Evolutionary conservation across 1,139 yeast species (phyloP).

Genomic region (Geotrichum candidum): DNA sequence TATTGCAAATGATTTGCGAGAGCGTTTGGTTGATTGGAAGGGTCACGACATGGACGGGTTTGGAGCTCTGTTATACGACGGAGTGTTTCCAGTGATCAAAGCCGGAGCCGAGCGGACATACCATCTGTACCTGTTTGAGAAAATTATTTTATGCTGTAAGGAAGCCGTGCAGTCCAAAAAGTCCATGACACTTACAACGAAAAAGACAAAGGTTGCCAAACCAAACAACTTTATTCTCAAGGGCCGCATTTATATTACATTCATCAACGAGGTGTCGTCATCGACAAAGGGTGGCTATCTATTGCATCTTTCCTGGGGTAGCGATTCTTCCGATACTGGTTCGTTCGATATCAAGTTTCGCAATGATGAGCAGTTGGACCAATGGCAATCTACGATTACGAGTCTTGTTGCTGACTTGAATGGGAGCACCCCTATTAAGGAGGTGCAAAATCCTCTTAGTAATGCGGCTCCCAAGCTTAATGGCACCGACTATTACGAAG

Average conservation of each 20-base stretch:
- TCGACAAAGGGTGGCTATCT: constrained; percentile 29
- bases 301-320: constrained; percentile 36
- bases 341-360: constrained; percentile 35
- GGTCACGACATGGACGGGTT: constrained; percentile 80
- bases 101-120: constrained; percentile 81
- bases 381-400: constrained; percentile 34
- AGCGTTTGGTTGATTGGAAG: constrained; percentile 83
- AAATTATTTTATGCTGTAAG: constrained; percentile 73
- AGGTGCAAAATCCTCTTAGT: constrained; percentile 4
- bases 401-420: constrained; percentile 28
- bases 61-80: constrained; percentile 79
- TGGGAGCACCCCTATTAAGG: constrained; percentile 8
- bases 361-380: constrained; percentile 33
- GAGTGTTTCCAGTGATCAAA: constrained; percentile 66
- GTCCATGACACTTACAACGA: constrained; percentile 29
- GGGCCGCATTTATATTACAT: constrained; percentile 40
- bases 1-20: constrained; percentile 59
- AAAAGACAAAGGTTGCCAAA: constrained; percentile 26
- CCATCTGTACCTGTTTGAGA: constrained; percentile 82
- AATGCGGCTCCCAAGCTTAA: constrained; percentile 12
- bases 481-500: constrained; percentile 18
- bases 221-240: constrained; percentile 34
- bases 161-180: constrained; percentile 36
- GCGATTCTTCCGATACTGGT: constrained; percentile 35
- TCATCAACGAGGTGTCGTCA: constrained; percentile 33